Conservation (phyloP, 352 stramenopile genomes). For the Aphanomyces astaci region DNA sequence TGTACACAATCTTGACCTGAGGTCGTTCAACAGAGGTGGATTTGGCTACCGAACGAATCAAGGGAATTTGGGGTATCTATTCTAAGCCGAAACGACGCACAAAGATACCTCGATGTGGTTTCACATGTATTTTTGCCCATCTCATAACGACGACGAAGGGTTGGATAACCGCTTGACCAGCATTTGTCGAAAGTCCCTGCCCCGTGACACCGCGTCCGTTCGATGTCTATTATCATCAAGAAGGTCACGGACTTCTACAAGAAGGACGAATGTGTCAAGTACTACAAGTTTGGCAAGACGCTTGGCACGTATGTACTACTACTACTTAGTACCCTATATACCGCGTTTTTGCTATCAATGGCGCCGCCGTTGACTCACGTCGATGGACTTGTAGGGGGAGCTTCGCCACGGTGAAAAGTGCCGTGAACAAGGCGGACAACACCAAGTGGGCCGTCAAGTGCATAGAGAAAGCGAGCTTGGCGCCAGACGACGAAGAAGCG, state of each 20-base stretch:
- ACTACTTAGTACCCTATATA: too few species aligned
- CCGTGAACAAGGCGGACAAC: constrained; percentile 67
- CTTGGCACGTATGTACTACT: constrained; percentile 69
- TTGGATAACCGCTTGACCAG: background rate
- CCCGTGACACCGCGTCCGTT: background rate
- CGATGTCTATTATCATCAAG: constrained; percentile 75
- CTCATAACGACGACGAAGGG: background rate
- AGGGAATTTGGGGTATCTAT: background rate
- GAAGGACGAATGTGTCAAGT: constrained; percentile 81
- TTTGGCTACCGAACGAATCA: too few species aligned
- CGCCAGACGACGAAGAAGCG: constrained; percentile 71
- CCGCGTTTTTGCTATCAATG: too few species aligned
- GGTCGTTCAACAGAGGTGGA: too few species aligned
- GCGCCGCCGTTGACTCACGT: too few species aligned
- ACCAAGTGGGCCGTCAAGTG: constrained; percentile 77
- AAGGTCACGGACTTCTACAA: constrained; percentile 84
- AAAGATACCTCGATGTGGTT: background rate
- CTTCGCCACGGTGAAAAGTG: constrained; percentile 81
- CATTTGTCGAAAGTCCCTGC: background rate
- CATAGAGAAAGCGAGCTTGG: constrained; percentile 74
- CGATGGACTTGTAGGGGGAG: constrained; percentile 59
- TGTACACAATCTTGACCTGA: too few species aligned
- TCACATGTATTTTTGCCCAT: background rate
- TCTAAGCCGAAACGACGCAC: background rate
- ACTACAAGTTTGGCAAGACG: constrained; percentile 85